Evolutionary conservation across 305 asterid genomes (phyloP).

Genomic region (Solanum aculeatissimum): DNA sequence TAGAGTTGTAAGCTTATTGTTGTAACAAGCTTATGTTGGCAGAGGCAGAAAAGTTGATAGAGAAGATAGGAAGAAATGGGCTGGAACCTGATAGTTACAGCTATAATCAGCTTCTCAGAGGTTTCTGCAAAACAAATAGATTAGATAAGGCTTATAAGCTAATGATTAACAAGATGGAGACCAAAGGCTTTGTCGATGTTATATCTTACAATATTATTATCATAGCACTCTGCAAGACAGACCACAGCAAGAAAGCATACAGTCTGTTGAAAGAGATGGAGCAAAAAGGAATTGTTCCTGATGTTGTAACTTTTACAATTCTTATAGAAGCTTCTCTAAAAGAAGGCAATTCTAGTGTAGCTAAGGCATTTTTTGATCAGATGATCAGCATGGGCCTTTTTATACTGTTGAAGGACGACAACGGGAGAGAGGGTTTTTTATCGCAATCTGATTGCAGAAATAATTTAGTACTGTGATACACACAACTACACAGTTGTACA

Average conservation of each 20-base stretch:
- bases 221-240: constrained; percentile 49
- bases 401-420: no score
- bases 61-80: constrained; percentile 55
- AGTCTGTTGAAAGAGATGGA: constrained; percentile 64
- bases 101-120: no score
- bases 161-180: no score
- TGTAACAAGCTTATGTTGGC: constrained; percentile 61
- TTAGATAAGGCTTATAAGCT: no score
- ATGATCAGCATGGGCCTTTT: constrained; percentile 46
- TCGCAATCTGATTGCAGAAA: no score
- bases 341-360: constrained; percentile 44
- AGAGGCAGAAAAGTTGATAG: constrained; percentile 62
- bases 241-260: constrained; percentile 44
- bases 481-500: no score
- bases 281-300: constrained; percentile 64
- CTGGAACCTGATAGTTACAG: constrained; percentile 57
- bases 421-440: no score
- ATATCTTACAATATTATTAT: constrained; percentile 82
- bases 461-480: no score
- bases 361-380: constrained; percentile 57
- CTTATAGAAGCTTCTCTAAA: constrained; percentile 64
- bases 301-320: constrained; percentile 65
- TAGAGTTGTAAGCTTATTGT: no score
- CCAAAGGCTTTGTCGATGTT: constrained; percentile 61
- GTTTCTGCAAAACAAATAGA: no score